Evolutionary conservation across 1,139 yeast genomes (phyloP).

Genomic region (Suhomyces bokatorum): DNA sequence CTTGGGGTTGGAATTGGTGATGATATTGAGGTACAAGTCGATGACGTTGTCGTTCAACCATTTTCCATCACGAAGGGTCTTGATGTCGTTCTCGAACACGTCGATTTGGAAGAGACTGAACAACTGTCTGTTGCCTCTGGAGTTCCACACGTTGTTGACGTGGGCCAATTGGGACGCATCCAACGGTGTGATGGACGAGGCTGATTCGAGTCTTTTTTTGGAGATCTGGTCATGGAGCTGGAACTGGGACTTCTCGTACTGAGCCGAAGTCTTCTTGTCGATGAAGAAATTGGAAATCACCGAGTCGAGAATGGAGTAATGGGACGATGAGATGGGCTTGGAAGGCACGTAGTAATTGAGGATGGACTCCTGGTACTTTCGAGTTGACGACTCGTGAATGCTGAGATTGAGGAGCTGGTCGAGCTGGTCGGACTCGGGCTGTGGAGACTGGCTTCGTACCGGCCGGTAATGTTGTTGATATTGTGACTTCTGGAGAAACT

Average conservation of each 20-base stretch:
- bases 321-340: constrained; percentile 13
- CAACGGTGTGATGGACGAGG: constrained; percentile 14
- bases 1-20: constrained; percentile 41
- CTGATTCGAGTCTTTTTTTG: constrained; percentile 9
- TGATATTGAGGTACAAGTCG: constrained; percentile 71
- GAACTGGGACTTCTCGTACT: constrained; percentile 11
- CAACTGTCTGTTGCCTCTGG: constrained; percentile 20
- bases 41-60: constrained; percentile 95
- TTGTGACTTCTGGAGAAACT: constrained; percentile 12
- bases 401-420: constrained; percentile 6
- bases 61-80: constrained; percentile 64
- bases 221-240: constrained; percentile 11
- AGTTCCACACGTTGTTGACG: constrained; percentile 29
- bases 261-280: constrained; percentile 13
- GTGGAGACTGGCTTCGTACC: background rate
- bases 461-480: constrained; percentile 17
- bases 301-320: constrained; percentile 16
- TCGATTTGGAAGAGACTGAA: constrained; percentile 50
- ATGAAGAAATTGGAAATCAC: constrained; percentile 16
- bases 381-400: constrained; percentile 7
- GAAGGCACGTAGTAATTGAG: constrained; percentile 14
- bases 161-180: constrained; percentile 17
- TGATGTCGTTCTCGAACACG: constrained; percentile 63
- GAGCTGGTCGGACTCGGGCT: background rate
- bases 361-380: constrained; percentile 14